Evolutionary conservation across 176 grass and related monocot species (phyloP), one percentile per base, ranked within the genome.

Genomic region (Bothriochloa decipiens): DNA sequence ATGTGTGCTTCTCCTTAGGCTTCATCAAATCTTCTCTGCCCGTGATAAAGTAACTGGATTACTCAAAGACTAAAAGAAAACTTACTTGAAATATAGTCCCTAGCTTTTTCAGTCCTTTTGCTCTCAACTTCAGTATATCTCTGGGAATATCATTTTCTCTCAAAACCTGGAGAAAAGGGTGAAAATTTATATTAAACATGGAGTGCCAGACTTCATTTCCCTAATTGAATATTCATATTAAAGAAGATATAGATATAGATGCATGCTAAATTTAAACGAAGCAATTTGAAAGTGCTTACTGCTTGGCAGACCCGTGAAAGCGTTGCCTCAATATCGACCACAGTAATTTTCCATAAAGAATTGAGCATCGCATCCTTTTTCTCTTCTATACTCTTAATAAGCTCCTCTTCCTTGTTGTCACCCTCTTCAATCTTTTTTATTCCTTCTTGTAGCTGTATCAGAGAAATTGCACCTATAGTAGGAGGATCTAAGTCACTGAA

Each of bases 301-400:
- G 89, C 92, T 98, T 88, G 89, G 81, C 92, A 98, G 52, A 98
- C 91, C 66, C 80, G 92, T 46, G 91, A 84, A 72, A 98, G 87
- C 0, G 95, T 95, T 80, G 78, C 76, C 45, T 98, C 95, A 39
- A 98, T 95, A 84, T 98, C 92, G 33, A 98, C 90, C 11, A 98
- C 95, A 75, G 95, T 98, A 81, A 98, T 98, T 91, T 98, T 98
- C 95, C 92, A 98, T 58, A 98, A 72, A 68, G 87, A 97, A 86
- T 83, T 92, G n/a, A 95, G 83, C 92, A 97, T 91, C 10, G 80
- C 91, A 82, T 90, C 95, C 66, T 97, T 97, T 88, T 95, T 97
- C 67, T 89, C 95, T 79, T 97, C 92, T 18, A 95, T 79, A 46
- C 29, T 83, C 88, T 90, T 94, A 7, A 88, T 32, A 68, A 90